phyloP scores from a whole-genome alignment of 441 rosid species.

The Adansonia madagascariensis region DNA sequence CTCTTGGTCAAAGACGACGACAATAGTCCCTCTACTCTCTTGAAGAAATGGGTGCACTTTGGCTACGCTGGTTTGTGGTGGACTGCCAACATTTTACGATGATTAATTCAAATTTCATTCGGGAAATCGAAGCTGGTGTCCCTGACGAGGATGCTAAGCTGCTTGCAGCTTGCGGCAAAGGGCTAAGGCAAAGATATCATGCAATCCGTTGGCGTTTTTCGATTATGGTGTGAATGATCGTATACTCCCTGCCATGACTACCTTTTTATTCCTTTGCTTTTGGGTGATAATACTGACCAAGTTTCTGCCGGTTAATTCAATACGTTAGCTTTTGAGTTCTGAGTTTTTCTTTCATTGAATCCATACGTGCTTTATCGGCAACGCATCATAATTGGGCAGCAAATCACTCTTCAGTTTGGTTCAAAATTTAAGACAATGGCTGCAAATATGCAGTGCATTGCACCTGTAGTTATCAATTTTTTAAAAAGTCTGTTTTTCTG shows the following conservation, averaged over 20 bases:
- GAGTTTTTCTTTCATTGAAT: slow-evolving; percentile 7
- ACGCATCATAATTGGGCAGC: too few relatives aligned
- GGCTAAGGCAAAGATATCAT: slow-evolving; percentile 59
- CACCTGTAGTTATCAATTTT: background rate
- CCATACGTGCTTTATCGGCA: background rate
- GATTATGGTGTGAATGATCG: background rate
- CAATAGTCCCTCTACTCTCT: slow-evolving; percentile 63
- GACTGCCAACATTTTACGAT: slow-evolving; percentile 85
- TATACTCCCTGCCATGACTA: background rate
- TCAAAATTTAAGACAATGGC: background rate
- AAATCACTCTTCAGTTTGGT: background rate
- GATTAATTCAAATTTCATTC: slow-evolving; percentile 60
- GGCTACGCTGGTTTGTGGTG: slow-evolving; percentile 80
- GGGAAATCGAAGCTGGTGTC: slow-evolving; percentile 51
- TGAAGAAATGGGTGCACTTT: slow-evolving; percentile 93
- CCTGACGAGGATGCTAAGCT: slow-evolving; percentile 68
- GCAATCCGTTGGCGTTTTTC: background rate
- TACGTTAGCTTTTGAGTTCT: background rate
- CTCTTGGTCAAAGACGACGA: slow-evolving; percentile 74
- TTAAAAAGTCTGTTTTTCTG: too few relatives aligned
- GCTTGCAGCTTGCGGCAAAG: slow-evolving; percentile 89
- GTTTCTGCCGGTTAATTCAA: background rate
- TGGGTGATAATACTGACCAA: too few relatives aligned
- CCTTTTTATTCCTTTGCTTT: background rate
- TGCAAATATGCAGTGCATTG: background rate